Percentiles rank a stretch among this genome's conserved stretches.
Evolutionary conservation across 192 early-diverging fungal species (phyloP).

Genomic region (Phlyctochytrium planicorne): DNA sequence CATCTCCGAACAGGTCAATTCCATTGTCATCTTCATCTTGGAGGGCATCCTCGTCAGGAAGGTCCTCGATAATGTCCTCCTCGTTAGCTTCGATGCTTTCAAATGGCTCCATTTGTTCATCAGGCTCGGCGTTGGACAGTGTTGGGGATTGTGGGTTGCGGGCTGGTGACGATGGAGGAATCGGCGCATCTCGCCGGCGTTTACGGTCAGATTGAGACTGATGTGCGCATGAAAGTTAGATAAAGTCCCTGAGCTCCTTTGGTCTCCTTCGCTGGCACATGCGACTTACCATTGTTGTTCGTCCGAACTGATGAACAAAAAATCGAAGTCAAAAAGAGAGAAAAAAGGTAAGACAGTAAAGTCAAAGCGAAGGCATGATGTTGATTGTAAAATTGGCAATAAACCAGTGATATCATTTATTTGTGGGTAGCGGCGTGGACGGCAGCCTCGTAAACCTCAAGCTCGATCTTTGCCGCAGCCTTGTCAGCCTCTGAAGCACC

Average conservation of each 20-base stretch:
- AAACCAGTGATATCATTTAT: no score
- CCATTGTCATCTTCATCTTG: slow-evolving; percentile 73
- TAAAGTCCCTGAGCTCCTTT: no score
- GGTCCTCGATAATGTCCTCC: slow-evolving; percentile 51
- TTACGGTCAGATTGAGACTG: not conserved
- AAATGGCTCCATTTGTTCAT: not conserved
- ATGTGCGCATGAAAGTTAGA: no score
- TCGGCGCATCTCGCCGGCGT: not conserved
- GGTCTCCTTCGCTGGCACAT: no score
- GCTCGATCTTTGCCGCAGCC: slow-evolving; percentile 79
- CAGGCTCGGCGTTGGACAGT: not conserved
- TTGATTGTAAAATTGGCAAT: no score
- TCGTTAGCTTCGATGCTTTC: not conserved
- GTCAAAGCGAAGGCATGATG: no score
- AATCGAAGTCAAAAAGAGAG: no score
- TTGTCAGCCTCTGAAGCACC: slow-evolving; percentile 72
- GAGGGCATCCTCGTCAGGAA: slow-evolving; percentile 38
- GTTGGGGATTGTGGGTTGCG: no score
- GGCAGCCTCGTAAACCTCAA: slow-evolving; percentile 86
- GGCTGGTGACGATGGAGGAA: not conserved
- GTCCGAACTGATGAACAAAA: no score
- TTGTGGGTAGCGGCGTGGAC: slow-evolving; percentile 58
- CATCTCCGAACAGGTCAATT: slow-evolving; percentile 87
- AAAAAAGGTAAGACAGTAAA: no score
- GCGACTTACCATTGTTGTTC: no score